phyloP scores from a whole-genome alignment of 2,329 filamentous ascomycete species.

The Paecilomyces niveus region DNA sequence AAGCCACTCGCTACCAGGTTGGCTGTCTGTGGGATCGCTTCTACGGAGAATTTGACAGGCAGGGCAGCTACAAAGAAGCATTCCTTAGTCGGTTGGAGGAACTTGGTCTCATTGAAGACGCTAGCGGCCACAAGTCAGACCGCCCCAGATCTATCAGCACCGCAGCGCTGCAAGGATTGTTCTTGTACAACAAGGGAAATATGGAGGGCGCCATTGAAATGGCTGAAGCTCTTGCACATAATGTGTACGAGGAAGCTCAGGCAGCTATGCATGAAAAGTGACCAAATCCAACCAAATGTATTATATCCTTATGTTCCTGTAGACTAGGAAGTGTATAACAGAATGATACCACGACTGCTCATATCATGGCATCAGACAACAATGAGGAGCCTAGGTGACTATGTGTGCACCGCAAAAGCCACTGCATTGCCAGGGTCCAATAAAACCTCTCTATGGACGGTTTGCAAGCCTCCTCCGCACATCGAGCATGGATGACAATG shows the following conservation, averaged over 20 bases:
- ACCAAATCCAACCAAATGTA: slow-evolving; percentile 5
- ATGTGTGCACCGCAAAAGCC: neutral
- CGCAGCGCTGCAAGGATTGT: slow-evolving; percentile 86
- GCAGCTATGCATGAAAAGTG: slow-evolving; percentile 2
- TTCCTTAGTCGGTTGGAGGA: slow-evolving; percentile 67
- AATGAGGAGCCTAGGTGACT: neutral
- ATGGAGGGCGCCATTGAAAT: slow-evolving; percentile 79
- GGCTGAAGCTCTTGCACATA: slow-evolving; percentile 48
- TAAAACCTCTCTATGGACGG: neutral
- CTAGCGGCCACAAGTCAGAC: slow-evolving; percentile 40
- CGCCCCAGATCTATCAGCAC: slow-evolving; percentile 62
- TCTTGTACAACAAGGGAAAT: slow-evolving; percentile 89
- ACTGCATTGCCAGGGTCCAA: neutral
- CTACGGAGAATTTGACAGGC: slow-evolving; percentile 71
- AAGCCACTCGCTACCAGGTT: slow-evolving; percentile 80
- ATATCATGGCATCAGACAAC: neutral
- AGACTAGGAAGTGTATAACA: neutral
- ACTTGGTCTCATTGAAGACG: slow-evolving; percentile 61
- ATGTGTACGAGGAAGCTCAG: slow-evolving; percentile 22
- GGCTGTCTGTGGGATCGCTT: slow-evolving; percentile 88
- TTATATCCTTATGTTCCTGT: neutral
- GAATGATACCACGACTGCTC: neutral
- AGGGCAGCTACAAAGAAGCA: slow-evolving; percentile 53
- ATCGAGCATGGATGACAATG: neutral
- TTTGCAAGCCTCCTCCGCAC: neutral